phyloP scores from a whole-genome alignment of 78 protist species.

The Dictyostelium brefeldianum region DNA sequence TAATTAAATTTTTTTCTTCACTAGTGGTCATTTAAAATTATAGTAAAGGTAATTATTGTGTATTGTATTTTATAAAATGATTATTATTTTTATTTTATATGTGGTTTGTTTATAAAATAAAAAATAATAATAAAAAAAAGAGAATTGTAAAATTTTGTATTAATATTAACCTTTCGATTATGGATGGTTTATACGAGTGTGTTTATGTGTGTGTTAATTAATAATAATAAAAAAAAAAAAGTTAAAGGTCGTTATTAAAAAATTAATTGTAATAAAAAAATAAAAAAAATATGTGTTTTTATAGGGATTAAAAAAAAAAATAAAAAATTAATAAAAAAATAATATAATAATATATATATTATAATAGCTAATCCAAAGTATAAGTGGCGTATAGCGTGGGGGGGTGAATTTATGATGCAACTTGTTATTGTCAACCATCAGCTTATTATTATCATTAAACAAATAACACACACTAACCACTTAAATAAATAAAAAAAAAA shows the following conservation, averaged over 20 bases:
- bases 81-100: not conserved
- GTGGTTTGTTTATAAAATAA: not conserved
- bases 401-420: conserved; percentile 1
- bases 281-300: not conserved
- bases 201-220: not conserved
- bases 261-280: not conserved
- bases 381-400: not conserved
- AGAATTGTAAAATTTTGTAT: not conserved
- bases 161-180: conserved; percentile 5
- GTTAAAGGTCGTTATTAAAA: not conserved
- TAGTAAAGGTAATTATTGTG: not conserved
- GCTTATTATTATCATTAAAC: not conserved
- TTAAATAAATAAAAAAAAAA: not conserved
- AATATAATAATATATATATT: not conserved
- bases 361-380: not conserved
- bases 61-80: not conserved
- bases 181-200: conserved; percentile 9
- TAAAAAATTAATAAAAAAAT: not conserved
- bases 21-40: not conserved
- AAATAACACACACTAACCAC: not conserved
- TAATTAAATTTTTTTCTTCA: not conserved
- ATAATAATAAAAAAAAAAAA: not conserved
- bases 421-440: too few relatives aligned
- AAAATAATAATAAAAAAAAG: not conserved
- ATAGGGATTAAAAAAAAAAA: not conserved